Conservation (phyloP, 345 rosid species). For the Iberis pinnata region DNA sequence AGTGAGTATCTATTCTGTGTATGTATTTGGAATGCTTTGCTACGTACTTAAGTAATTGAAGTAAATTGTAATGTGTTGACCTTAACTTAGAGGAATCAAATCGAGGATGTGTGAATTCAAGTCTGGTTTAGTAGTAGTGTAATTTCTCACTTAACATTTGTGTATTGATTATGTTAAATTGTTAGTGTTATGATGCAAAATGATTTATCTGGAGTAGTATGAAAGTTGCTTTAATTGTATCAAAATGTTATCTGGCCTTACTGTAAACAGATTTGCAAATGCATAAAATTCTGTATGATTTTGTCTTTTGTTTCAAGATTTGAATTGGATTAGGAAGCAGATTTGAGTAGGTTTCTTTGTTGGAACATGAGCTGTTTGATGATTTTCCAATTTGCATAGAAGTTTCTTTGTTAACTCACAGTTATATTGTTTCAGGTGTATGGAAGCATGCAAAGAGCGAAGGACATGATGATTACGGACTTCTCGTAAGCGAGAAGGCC, state of each 20-base stretch:
- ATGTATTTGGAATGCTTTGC: background rate
- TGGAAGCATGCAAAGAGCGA: slow-evolving; percentile 78
- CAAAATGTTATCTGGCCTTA: background rate
- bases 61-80: background rate
- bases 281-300: background rate
- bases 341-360: background rate
- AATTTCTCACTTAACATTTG: background rate
- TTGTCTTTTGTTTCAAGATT: background rate
- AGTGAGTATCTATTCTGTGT: background rate
- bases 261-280: too few relatives aligned
- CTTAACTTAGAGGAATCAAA: background rate
- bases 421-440: slow-evolving; percentile 38
- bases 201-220: too few relatives aligned
- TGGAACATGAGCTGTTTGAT: background rate
- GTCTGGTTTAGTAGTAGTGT: background rate
- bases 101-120: slow-evolving; percentile 9
- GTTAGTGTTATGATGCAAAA: too few relatives aligned
- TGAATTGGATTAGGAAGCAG: background rate
- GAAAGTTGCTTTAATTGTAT: too few relatives aligned
- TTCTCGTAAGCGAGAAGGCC: slow-evolving; percentile 73
- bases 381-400: background rate
- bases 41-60: background rate
- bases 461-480: slow-evolving; percentile 84
- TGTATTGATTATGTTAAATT: background rate
- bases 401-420: slow-evolving; percentile 22